A percentile compares a stretch with the other conserved stretches of the same genome.
phyloP scores from a whole-genome alignment of 768 basidiomycete species.

The Rhodotorula sphaerocarpa region DNA sequence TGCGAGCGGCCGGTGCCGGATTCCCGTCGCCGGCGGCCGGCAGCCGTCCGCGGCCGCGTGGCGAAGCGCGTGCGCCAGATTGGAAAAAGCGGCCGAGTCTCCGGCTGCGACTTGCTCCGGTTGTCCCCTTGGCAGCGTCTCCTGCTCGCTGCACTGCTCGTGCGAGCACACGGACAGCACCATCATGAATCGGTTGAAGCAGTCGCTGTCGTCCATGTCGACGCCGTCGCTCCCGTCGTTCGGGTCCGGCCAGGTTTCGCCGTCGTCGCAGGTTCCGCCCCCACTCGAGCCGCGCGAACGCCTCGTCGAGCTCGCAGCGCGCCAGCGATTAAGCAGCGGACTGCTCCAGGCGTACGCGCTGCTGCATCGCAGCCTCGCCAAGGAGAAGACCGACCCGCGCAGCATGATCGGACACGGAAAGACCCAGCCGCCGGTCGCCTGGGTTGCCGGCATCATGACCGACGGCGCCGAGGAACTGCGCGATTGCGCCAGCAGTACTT shows the following conservation, averaged over 20 bases:
- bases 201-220: background rate
- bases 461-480: background rate
- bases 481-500: background rate
- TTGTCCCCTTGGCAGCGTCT: background rate
- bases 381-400: background rate
- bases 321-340: background rate
- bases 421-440: background rate
- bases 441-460: background rate
- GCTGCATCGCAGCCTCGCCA: conserved; percentile 1
- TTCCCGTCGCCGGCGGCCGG: no score
- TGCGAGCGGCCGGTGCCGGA: no score
- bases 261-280: background rate
- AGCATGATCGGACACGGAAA: background rate
- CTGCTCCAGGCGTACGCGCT: background rate
- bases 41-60: no score
- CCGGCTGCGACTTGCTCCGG: background rate
- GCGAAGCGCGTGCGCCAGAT: no score
- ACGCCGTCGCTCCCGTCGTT: background rate
- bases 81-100: no score
- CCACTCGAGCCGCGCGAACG: background rate
- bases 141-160: background rate
- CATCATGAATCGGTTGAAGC: conserved; percentile 20
- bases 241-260: background rate
- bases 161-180: no score
- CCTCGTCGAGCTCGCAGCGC: background rate